A percentile compares a stretch with the other conserved stretches of the same genome.
Conservation (phyloP, 768 basidiomycete species). For the Tulasnella sp. region DNA sequence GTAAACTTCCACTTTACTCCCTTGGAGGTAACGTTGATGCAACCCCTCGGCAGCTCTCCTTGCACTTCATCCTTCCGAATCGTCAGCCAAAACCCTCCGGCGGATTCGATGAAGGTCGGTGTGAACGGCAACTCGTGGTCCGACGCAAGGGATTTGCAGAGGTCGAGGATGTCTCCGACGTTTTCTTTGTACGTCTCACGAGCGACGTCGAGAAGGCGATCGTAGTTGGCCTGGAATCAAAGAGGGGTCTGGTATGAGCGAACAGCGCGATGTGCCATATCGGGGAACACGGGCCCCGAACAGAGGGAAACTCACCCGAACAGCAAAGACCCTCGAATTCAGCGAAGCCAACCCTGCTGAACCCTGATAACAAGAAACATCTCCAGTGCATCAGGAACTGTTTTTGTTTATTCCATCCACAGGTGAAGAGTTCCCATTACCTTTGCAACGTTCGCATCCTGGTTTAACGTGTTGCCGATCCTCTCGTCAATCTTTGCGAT, state of each 20-base stretch:
- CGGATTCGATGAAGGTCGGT: constrained; percentile 57
- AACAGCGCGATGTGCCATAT: not conserved
- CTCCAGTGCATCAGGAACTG: constrained; percentile 37
- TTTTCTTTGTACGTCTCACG: constrained; percentile 94
- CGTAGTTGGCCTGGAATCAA: constrained; percentile 53
- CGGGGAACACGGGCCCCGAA: not conserved
- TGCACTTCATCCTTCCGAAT: constrained; percentile 62
- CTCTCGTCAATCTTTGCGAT: constrained; percentile 53
- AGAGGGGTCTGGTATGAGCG: too few relatives aligned
- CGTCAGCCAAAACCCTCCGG: constrained; percentile 60
- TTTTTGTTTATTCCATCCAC: not conserved
- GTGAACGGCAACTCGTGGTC: constrained; percentile 57
- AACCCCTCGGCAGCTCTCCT: constrained; percentile 54
- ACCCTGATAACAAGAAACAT: not conserved
- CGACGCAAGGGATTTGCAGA: constrained; percentile 52
- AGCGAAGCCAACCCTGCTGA: constrained; percentile 52
- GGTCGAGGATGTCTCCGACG: constrained; percentile 72
- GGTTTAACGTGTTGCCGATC: constrained; percentile 62
- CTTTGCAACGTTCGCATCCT: constrained; percentile 54
- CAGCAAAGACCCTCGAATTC: constrained; percentile 81
- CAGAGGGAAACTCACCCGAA: constrained; percentile 44
- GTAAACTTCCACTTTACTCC: constrained; percentile 70
- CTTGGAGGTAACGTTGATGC: constrained; percentile 57
- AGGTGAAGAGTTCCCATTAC: constrained; percentile 32
- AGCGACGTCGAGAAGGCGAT: constrained; percentile 85